Percentiles rank a stretch among this genome's conserved stretches.
These are phyloP conservation scores for Fraxinus anomala DNA, from an alignment of 257 asterid genomes.

Conservation along the genomic window DNA sequence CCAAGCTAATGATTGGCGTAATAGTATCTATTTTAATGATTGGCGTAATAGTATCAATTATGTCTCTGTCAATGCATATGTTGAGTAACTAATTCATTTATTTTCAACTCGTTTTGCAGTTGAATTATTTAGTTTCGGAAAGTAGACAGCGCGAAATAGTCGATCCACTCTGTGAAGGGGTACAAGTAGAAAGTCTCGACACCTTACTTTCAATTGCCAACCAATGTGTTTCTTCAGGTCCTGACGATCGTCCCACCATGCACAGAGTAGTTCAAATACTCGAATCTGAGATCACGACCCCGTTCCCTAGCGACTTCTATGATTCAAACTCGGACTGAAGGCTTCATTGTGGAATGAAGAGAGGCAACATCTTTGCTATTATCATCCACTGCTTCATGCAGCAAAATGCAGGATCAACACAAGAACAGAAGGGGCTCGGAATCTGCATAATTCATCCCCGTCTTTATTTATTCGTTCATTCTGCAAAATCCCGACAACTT, in stretches of 20 bases:
- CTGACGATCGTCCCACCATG: constrained; percentile 96
- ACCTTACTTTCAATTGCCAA: constrained; percentile 74
- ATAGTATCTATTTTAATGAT: background rate
- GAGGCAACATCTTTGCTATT: constrained; percentile 6
- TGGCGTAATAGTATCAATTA: background rate
- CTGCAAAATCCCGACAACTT: constrained; percentile 31
- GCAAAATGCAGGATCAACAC: constrained; percentile 37
- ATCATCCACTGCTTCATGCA: constrained; percentile 35
- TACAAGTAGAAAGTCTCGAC: constrained; percentile 71
- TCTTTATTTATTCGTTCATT: constrained; percentile 51
- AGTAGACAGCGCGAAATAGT: constrained; percentile 78
- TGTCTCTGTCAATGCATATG: background rate
- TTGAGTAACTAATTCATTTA: background rate
- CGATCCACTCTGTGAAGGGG: constrained; percentile 78
- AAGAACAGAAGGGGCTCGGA: constrained; percentile 28
- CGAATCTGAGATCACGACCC: constrained; percentile 90
- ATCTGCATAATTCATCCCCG: constrained; percentile 33
- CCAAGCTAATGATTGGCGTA: background rate
- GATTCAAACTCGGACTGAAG: constrained; percentile 79
- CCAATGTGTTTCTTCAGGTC: constrained; percentile 78
- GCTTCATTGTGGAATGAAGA: constrained; percentile 20
- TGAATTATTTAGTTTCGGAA: constrained; percentile 74
- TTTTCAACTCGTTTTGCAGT: constrained; percentile 48
- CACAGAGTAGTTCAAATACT: constrained; percentile 86
- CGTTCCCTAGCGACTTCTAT: constrained; percentile 91